Base-by-base conservation (phyloP, 2,329 filamentous ascomycete genomes). In the Aspergillus proliferans region DNA sequence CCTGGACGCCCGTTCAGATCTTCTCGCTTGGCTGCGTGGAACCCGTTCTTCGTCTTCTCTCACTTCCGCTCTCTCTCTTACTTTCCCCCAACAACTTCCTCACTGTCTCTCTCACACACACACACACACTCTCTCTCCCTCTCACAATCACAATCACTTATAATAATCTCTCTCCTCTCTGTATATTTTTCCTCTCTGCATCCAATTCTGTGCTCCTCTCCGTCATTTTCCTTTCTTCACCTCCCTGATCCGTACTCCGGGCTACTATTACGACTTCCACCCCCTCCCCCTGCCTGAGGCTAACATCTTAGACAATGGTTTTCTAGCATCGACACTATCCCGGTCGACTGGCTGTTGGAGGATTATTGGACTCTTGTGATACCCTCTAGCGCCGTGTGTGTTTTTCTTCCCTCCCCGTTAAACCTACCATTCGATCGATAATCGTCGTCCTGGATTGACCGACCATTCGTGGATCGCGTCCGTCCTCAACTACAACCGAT, bases 381-480 rank as follows among this genome's bases (percentile, higher is more conserved):
- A 49, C 52, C 57, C 56, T 56, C 41, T 39, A 22, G 14, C 28
- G 26, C 26, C 26, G 26, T 5, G 26, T 30, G 26, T 10, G 10
- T 30, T 41, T 36, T 43, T n/a, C 36, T 56, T 47, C 28, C 44
- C 38, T 22, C 7, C 19, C 10, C 9, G 14, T 18, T 8, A 18
- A 15, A n/a, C 15, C 14, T 36, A n/a, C 14, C 14, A 2, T n/a
- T 36, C 34, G 14, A 36, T 18, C 34, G 34, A 36, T 36, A 8
- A n/a, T 18, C 34, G 44, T 40, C 43, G 38, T 42, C 41, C 21
- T 39, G 9, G 10, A 30, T 26, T 18, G 41, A 45, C 47, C 54
- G 47, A 51, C 46, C 42, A 34, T 46, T 48, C 45, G 52, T 46
- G 47, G 43, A 33, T 47, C 46, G 61, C 63, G 58, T 62, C 53